These are phyloP conservation scores for Papiliotrema flavescens DNA, from an alignment of 1,284 basidiomycete species.

Conservation along the genomic window DNA sequence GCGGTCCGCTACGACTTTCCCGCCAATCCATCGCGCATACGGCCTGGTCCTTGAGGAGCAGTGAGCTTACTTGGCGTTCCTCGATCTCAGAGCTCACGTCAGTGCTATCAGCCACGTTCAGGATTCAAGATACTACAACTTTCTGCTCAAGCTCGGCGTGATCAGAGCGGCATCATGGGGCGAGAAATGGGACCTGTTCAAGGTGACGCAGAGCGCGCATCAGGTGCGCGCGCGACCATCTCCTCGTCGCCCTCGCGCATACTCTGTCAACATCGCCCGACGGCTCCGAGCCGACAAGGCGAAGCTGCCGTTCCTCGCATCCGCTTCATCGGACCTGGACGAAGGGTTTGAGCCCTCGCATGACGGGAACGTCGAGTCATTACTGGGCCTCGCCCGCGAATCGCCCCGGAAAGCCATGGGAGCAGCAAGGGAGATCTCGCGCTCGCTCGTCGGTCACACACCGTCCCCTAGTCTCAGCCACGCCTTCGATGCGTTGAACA, in stretches of 20 bases:
- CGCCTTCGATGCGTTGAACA: constrained; percentile 15
- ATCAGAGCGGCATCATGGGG: constrained; percentile 45
- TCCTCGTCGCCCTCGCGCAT: not conserved
- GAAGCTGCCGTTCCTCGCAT: constrained; percentile 40
- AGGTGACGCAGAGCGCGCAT: constrained; percentile 10
- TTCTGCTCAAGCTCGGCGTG: constrained; percentile 46
- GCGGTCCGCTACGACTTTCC: constrained; percentile 38
- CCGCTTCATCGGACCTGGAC: constrained; percentile 42
- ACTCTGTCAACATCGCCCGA: not conserved
- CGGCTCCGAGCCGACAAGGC: constrained; percentile 10
- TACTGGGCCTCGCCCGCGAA: constrained; percentile 7
- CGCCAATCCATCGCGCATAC: constrained; percentile 36
- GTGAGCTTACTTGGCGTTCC: constrained; percentile 16
- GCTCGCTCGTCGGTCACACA: constrained; percentile 29
- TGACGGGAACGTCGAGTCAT: constrained; percentile 5
- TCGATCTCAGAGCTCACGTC: not conserved
- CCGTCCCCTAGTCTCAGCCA: constrained; percentile 21
- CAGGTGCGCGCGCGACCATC: not conserved
- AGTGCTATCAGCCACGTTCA: constrained; percentile 35
- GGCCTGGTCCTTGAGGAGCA: constrained; percentile 32
- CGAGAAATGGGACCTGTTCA: constrained; percentile 45
- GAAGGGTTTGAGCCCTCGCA: constrained; percentile 30
- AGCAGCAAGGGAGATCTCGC: constrained; percentile 1
- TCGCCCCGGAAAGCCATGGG: constrained; percentile 10
- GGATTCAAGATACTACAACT: constrained; percentile 44